These are phyloP conservation scores for Solanum clarkiae DNA, from an alignment of 257 asterid genomes.

Conservation along the genomic window DNA sequence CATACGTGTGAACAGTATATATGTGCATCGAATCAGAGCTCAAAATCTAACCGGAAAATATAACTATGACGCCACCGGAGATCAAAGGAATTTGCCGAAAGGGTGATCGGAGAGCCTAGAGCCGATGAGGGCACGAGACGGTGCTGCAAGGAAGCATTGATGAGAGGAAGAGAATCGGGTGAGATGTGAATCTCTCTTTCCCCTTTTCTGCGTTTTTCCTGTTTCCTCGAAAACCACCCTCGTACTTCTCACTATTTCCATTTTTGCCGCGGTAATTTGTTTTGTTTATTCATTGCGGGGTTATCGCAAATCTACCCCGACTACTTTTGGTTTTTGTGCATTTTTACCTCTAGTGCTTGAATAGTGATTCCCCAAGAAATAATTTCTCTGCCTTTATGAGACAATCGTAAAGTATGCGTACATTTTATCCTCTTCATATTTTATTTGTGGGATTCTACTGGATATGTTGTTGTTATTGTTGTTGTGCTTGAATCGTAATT, in stretches of 20 bases:
- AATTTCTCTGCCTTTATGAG: too few species aligned
- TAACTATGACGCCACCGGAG: background rate
- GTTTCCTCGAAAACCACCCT: background rate
- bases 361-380: fast-evolving
- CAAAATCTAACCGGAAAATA: background rate
- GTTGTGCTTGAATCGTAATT: too few species aligned
- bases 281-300: background rate
- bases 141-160: constrained; percentile 1
- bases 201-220: background rate
- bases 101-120: constrained; percentile 6
- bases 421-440: too few species aligned
- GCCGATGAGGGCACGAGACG: background rate
- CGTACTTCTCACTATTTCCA: background rate
- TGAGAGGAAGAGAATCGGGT: constrained; percentile 15
- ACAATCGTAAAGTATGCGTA: too few species aligned
- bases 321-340: background rate
- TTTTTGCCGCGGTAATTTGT: background rate
- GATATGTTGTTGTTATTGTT: too few species aligned
- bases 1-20: background rate
- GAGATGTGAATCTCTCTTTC: constrained; percentile 30
- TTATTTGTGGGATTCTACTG: too few species aligned
- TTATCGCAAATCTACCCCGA: background rate
- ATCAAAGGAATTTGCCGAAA: background rate
- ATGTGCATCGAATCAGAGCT: background rate
- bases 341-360: background rate